Evolutionary conservation across 2,329 filamentous ascomycete species (phyloP), one percentile per base, ranked within the genome.

Genomic region (Claviceps sp.): DNA sequence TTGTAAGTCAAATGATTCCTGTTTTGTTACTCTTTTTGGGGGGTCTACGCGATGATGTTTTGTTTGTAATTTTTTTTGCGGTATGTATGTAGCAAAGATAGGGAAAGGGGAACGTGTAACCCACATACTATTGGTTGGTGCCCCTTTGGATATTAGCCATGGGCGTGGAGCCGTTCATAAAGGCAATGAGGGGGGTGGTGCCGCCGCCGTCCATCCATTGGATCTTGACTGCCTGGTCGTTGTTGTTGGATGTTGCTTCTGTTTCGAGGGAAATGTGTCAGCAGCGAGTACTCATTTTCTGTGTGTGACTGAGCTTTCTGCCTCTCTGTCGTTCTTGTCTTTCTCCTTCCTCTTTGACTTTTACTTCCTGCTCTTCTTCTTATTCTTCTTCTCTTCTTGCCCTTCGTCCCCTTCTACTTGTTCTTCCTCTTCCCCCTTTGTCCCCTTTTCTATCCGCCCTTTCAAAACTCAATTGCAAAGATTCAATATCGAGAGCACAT

Each of bases 161-260:
- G 2, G 50, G 24, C 7, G 60, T 57, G 11, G 56, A 52, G 13
- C 60, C 59, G 18, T 55, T 61, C 37, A 65, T 43, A 49, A 60
- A 66, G 14, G 52, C 52, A 5, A 54, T 37, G 8, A 66, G 53
- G 2, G 63, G 63, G 9, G 38, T 48, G 2, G 55, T 53, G 16
- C 59, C 62, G 18, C 63, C 63, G n/a, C 60, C 63, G 51, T 65
- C 62, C 5, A 65, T 53, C 62, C 62, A 66, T 56, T 64, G 51
- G 24, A 64, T 55, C 5, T 52, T 55, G 9, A 59, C 56, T 3
- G 61, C 54, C 49, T 54, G 51, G 44, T 61, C 60, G 24, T 65
- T 63, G 11, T 62, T 46, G 41, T 64, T 65, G 13, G 63, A 61
- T 9, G 61, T 61, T 8, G 57, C 55, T 26, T 53, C 58, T 43